phyloP scores from a whole-genome alignment of 768 basidiomycete species.

The Termitomyces sp. region DNA sequence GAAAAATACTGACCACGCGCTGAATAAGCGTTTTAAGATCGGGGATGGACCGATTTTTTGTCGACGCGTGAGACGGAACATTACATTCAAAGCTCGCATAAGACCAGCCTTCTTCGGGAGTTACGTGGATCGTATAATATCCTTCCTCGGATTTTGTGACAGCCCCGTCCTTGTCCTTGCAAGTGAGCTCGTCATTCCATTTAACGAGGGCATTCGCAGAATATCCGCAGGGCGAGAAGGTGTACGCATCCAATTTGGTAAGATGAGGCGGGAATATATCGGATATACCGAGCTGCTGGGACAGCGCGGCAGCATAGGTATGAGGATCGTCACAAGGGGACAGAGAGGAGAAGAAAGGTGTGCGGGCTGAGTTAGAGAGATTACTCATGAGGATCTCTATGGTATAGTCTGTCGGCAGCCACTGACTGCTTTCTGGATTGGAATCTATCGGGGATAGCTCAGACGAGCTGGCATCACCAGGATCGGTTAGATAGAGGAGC shows the following conservation, averaged over 20 bases:
- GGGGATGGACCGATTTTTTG: constrained; percentile 38
- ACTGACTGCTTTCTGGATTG: constrained; percentile 13
- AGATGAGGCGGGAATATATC: constrained; percentile 74
- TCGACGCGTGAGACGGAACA: constrained; percentile 51
- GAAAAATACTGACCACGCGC: constrained; percentile 90
- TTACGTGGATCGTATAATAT: constrained; percentile 98
- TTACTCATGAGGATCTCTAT: constrained; percentile 98
- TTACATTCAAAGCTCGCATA: constrained; percentile 99
- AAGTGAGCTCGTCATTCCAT: constrained; percentile 39
- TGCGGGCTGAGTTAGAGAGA: constrained; percentile 69
- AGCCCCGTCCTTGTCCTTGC: background rate
- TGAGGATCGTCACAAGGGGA: constrained; percentile 26
- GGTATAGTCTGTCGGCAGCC: constrained; percentile 69
- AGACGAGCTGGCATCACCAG: constrained; percentile 24
- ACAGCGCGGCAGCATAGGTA: constrained; percentile 55
- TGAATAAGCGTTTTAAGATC: constrained; percentile 78
- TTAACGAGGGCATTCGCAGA: constrained; percentile 86
- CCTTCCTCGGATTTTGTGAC: constrained; percentile 47
- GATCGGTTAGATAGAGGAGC: constrained; percentile 88
- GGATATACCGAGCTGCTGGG: constrained; percentile 71
- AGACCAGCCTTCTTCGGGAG: constrained; percentile 96
- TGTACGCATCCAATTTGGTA: constrained; percentile 87
- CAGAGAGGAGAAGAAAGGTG: constrained; percentile 61
- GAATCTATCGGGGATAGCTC: constrained; percentile 7
- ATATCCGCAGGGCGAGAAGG: constrained; percentile 94